Conservation (phyloP, 345 rosid species). For the Heritiera littoralis region DNA sequence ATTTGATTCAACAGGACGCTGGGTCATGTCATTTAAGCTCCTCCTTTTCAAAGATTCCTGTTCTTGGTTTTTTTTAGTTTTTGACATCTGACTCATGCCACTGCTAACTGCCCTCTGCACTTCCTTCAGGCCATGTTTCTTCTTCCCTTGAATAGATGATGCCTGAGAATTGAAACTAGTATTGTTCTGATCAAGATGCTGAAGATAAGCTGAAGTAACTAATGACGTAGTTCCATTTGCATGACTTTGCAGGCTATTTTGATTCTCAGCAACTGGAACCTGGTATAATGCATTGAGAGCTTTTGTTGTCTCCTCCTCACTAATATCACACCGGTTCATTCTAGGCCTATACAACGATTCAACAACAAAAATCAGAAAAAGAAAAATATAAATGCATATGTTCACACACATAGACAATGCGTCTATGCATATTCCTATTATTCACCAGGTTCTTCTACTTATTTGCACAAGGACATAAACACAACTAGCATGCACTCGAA, state of each 20-base stretch:
- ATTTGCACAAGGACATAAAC: not conserved
- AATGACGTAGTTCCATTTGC: slow-evolving; percentile 29
- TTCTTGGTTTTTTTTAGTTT: slow-evolving; percentile 33
- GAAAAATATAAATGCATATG: not conserved
- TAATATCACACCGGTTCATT: slow-evolving; percentile 47
- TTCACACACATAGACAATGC: no score
- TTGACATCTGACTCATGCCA: slow-evolving; percentile 35
- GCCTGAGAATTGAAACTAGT: slow-evolving; percentile 23
- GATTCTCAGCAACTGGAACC: slow-evolving; percentile 25
- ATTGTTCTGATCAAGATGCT: slow-evolving; percentile 25
- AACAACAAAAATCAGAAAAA: slow-evolving; percentile 21
- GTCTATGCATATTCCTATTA: not conserved
- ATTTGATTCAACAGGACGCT: slow-evolving; percentile 28
- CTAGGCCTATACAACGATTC: slow-evolving; percentile 40
- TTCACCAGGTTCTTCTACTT: not conserved
- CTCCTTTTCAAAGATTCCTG: slow-evolving; percentile 40
- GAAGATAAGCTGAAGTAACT: slow-evolving; percentile 24
- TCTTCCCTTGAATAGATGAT: slow-evolving; percentile 29
- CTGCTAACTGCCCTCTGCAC: slow-evolving; percentile 23
- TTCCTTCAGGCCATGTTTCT: slow-evolving; percentile 33
- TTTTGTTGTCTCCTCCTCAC: slow-evolving; percentile 46
- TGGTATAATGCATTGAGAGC: slow-evolving; percentile 31
- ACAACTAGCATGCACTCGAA: no score
- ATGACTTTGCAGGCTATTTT: slow-evolving; percentile 31
- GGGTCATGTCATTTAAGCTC: slow-evolving; percentile 22